Conservation (phyloP, 805 yeast genomes). For the Ogataea minuta region DNA sequence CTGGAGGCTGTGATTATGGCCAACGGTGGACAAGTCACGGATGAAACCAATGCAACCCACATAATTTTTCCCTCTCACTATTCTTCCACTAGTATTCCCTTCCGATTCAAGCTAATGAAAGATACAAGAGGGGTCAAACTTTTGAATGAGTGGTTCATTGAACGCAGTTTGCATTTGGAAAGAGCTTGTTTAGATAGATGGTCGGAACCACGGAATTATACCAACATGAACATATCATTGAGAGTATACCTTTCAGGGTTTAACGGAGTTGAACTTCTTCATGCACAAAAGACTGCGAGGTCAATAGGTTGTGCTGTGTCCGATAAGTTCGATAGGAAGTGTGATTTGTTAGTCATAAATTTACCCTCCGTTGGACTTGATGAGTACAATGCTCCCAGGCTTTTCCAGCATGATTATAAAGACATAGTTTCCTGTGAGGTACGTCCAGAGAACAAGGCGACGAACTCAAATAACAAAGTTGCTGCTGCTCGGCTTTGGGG, state of each 20-base stretch:
- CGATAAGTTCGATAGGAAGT: conserved; percentile 45
- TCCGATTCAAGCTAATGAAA: conserved; percentile 11
- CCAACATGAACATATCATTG: conserved; percentile 29
- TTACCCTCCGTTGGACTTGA: conserved; percentile 44
- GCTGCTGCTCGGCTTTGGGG: conserved; percentile 56
- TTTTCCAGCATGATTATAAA: conserved; percentile 38
- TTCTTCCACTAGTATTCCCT: conserved; percentile 18
- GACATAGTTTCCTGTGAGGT: conserved; percentile 24
- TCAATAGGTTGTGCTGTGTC: conserved; percentile 51
- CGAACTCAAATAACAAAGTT: conserved; percentile 54
- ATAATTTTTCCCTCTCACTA: conserved; percentile 29
- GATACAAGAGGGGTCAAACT: conserved; percentile 27
- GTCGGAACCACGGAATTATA: conserved; percentile 26
- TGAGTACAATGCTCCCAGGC: conserved; percentile 39
- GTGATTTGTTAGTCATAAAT: conserved; percentile 60
- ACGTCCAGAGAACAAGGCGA: too few relatives aligned
- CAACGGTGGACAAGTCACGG: conserved; percentile 26
- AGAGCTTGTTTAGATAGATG: conserved; percentile 26
- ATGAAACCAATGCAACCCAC: conserved; percentile 37
- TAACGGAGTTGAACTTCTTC: conserved; percentile 29
- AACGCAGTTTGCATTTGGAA: conserved; percentile 27
- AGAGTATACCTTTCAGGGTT: conserved; percentile 37
- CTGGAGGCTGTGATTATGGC: conserved; percentile 14
- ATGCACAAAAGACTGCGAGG: conserved; percentile 52
- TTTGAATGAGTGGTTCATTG: conserved; percentile 36